Conservation (phyloP, 805 yeast species). For the Blastobotrys mokoenaii region DNA sequence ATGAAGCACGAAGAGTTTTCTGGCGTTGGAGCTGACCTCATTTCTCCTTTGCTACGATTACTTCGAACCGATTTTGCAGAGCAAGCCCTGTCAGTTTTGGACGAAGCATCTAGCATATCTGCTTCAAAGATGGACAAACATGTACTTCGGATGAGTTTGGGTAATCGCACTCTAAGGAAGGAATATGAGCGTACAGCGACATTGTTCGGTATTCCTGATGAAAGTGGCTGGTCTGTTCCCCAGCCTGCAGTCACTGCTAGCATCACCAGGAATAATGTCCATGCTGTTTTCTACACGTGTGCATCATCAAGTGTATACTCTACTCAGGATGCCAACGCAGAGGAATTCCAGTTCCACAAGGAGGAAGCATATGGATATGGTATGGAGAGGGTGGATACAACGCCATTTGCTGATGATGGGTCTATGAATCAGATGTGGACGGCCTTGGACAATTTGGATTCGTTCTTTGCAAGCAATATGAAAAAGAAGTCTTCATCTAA, state of each 20-base stretch:
- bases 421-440: constrained; percentile 89
- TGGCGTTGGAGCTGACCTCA: constrained; percentile 91
- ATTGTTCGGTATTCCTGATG: constrained; percentile 89
- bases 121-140: constrained; percentile 89
- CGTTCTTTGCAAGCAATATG: constrained; percentile 67
- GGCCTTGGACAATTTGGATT: constrained; percentile 79
- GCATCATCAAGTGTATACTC: constrained; percentile 25
- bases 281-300: constrained; percentile 89
- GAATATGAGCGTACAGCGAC: constrained; percentile 84
- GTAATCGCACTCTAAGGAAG: constrained; percentile 66
- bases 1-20: constrained; percentile 67
- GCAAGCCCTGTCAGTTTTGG: constrained; percentile 82
- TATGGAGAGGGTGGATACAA: constrained; percentile 34
- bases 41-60: constrained; percentile 79
- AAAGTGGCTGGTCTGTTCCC: constrained; percentile 94
- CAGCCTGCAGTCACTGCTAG: constrained; percentile 90
- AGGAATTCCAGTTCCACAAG: constrained; percentile 41
- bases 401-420: constrained; percentile 46
- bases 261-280: constrained; percentile 83
- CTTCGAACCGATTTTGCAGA: constrained; percentile 79
- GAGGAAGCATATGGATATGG: constrained; percentile 46
- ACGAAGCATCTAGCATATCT: constrained; percentile 74
- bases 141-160: constrained; percentile 83
- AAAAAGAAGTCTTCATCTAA: constrained; percentile 6
- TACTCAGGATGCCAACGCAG: constrained; percentile 7